phyloP scores from a whole-genome alignment of 1,284 basidiomycete species.

The Boletus holoroseus region DNA sequence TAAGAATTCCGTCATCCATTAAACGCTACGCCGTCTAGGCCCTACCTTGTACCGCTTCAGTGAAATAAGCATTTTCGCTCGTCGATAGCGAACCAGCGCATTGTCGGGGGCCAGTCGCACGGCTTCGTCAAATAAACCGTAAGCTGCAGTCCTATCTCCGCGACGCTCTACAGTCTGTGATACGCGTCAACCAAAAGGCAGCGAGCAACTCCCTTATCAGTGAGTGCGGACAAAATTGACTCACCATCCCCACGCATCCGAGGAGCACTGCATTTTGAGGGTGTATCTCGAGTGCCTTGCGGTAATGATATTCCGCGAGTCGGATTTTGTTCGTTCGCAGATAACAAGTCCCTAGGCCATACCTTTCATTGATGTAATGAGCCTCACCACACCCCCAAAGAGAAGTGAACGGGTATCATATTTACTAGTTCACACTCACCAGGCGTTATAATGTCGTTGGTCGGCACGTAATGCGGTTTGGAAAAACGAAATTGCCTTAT shows the following conservation, averaged over 20 bases:
- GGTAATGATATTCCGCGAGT: constrained; percentile 91
- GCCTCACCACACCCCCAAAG: constrained; percentile 15
- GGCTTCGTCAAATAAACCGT: constrained; percentile 75
- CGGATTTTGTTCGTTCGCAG: constrained; percentile 85
- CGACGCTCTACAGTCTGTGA: constrained; percentile 77
- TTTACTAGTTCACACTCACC: constrained; percentile 49
- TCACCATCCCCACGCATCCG: constrained; percentile 85
- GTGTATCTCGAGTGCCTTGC: constrained; percentile 84
- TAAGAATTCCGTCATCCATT: constrained; percentile 25
- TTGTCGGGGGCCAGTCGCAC: constrained; percentile 73
- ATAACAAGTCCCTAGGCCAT: constrained; percentile 94
- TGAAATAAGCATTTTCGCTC: constrained; percentile 81
- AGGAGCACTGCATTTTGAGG: constrained; percentile 85
- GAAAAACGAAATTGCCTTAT: constrained; percentile 85
- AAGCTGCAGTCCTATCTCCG: constrained; percentile 66
- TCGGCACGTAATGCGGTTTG: constrained; percentile 84
- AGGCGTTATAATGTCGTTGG: constrained; percentile 90
- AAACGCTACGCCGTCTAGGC: constrained; percentile 10
- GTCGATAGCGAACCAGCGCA: constrained; percentile 84
- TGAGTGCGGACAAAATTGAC: constrained; percentile 18
- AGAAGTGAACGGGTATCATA: background rate
- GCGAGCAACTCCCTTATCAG: constrained; percentile 23
- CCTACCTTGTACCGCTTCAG: constrained; percentile 78
- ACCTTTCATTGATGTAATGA: constrained; percentile 53
- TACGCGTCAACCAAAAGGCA: constrained; percentile 18